These are phyloP conservation scores for Aegilops sharonensis DNA, from an alignment of 176 grass and related monocot genomes.

Conservation along the genomic window DNA sequence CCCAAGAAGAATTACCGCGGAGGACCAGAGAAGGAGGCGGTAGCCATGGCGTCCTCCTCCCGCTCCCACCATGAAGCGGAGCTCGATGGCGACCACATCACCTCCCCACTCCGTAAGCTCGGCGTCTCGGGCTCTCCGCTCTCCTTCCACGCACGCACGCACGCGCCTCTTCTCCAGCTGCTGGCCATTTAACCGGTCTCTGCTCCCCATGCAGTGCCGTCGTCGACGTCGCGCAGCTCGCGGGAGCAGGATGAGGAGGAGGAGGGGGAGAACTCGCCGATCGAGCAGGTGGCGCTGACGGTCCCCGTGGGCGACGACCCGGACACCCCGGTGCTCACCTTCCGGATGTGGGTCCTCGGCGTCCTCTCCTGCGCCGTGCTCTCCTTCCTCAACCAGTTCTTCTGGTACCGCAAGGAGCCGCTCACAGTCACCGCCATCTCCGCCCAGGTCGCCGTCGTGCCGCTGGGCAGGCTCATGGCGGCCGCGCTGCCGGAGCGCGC, in stretches of 20 bases:
- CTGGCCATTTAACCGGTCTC: not conserved
- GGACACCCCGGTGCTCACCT: constrained; percentile 59
- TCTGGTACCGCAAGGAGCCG: constrained; percentile 96
- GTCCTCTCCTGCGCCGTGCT: constrained; percentile 66
- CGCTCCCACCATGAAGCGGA: not conserved
- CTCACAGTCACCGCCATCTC: constrained; percentile 85
- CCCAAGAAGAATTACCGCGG: not conserved
- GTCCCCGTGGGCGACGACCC: constrained; percentile 73
- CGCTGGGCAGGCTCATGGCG: constrained; percentile 73
- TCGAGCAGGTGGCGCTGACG: constrained; percentile 91
- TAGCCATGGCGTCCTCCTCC: constrained; percentile 27
- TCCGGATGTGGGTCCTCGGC: constrained; percentile 94
- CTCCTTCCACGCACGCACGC: not conserved
- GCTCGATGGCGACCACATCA: constrained; percentile 32
- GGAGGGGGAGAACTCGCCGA: constrained; percentile 71
- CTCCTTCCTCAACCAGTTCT: constrained; percentile 94
- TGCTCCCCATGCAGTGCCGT: constrained; percentile 25
- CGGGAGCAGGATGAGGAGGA: not conserved
- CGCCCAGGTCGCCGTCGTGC: constrained; percentile 85
- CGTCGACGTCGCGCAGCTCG: not conserved
- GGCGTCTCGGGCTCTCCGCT: not conserved
- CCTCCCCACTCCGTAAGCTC: constrained; percentile 35
- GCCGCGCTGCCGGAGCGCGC: constrained; percentile 24
- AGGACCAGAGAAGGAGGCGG: not conserved
- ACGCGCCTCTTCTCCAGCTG: not conserved